Evolutionary conservation across 495 filamentous ascomycete species (phyloP), one percentile per base, ranked within the genome.

Genomic region (Aspergillus indologenus): DNA sequence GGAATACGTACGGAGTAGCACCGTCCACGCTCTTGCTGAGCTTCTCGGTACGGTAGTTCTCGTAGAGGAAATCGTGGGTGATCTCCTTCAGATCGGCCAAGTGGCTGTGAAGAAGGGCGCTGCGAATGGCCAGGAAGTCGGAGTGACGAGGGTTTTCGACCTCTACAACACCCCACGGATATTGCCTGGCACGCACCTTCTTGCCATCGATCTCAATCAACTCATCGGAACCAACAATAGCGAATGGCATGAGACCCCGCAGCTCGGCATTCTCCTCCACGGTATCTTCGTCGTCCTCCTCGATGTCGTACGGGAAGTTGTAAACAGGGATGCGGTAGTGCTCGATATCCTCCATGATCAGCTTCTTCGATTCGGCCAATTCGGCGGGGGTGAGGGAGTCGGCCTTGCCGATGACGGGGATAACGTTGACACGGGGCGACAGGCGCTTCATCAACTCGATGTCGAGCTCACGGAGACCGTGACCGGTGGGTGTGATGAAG

Each of bases 21-120:
- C 92, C 92, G 68, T 96, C 92, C 55, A 97, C 93, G 73, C 92
- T 96, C 89, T 98, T 98, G 83, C 90, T 95, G 61, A 98, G 87
- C 79, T 97, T 97, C 88, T 98, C 95, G 68, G 94, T 98, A 89
- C 94, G 90, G 83, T 98, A 98, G 80, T 98, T 98, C 72, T 98
- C 94, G 73, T 98, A 98, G 34, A 98, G 84, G 89, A 98, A 98
- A 71, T 98, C 94, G 73, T 98, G 95, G 34, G 94, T 98, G 69
- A 98, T 98, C 69, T 98, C 94, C 85, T 98, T 98, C 61, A 98
- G 79, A 72, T 98, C 94, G 24, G 93, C 94, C 58, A 98, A 81
- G 81, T 98, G 94, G 77, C 90, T 94, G 82, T 98, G 95, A 51
- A 98, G 83, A 40, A 98, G 85, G 54, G 94, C 94, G 51, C 92